These are phyloP conservation scores for Bruguiera parviflora DNA, from an alignment of 345 rosid genomes.

Conservation along the genomic window DNA sequence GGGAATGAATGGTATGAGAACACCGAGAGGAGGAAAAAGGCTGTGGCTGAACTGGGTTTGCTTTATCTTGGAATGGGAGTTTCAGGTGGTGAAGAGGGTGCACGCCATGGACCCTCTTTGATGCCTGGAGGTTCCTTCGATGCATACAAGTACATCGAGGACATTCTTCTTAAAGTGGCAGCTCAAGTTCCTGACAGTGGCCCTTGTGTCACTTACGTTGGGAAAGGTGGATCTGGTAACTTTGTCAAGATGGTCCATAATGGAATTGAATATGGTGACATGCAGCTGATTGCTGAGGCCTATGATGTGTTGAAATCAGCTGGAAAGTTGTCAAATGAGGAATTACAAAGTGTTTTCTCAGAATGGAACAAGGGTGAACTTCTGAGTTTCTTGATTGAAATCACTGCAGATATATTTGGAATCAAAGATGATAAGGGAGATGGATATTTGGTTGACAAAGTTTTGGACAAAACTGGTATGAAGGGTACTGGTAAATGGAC, in stretches of 20 bases:
- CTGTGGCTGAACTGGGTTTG: constrained; percentile 60
- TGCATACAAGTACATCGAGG: constrained; percentile 82
- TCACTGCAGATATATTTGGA: constrained; percentile 85
- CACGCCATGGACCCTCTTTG: constrained; percentile 83
- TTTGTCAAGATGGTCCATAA: constrained; percentile 97
- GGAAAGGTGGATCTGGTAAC: constrained; percentile 91
- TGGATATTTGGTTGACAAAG: constrained; percentile 87
- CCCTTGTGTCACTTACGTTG: constrained; percentile 85
- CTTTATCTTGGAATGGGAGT: constrained; percentile 98
- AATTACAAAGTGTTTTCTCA: constrained; percentile 58
- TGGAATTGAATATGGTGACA: constrained; percentile 94
- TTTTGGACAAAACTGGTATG: constrained; percentile 95
- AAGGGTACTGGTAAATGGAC: constrained; percentile 99
- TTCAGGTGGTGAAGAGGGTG: constrained; percentile 98
- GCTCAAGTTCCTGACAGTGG: constrained; percentile 95
- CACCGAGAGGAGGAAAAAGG: constrained; percentile 86
- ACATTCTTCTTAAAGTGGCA: constrained; percentile 87
- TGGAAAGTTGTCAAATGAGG: constrained; percentile 85
- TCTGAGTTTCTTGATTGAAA: constrained; percentile 87
- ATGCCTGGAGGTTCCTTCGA: constrained; percentile 96
- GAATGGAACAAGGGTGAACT: constrained; percentile 98
- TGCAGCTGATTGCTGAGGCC: constrained; percentile 95
- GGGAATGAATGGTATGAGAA: constrained; percentile 99
- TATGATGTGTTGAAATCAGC: constrained; percentile 83
- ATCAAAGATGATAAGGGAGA: constrained; percentile 83